Evolutionary conservation across 768 basidiomycete species (phyloP), one percentile per base, ranked within the genome.

Genomic region (Mycena floridula): DNA sequence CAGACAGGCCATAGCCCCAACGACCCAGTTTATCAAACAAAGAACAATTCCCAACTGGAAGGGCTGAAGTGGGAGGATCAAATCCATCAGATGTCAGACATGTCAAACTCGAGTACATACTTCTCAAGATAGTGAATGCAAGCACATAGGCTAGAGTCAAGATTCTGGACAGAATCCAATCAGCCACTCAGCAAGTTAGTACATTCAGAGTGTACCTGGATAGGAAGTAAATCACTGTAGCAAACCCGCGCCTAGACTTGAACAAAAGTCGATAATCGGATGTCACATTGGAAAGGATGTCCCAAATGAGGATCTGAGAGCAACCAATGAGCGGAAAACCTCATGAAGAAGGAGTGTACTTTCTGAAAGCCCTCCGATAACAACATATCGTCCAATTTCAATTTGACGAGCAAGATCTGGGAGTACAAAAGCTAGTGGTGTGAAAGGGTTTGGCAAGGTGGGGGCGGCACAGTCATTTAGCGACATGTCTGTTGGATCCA

Each of bases 341-440:
- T 26, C 12, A 15, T 9, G 16, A 6, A n/a, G 4, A 24, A 20
- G 16, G 20, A 20, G 4, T 15, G 30, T n/a, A 46, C 37, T n/a
- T 38, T 25, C 44, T 9, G 30, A 37, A 7, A 27, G 16, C 5
- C 35, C 25, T n/a, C 38, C 37, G 6, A 35, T 56, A 23, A 55
- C 50, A 18, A 65, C 48, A 46, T 64, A 63, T 7, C 52, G 50
- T 4, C 60, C 47, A 0, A 63, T 53, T 8, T 59, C 54, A 8
- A 55, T 27, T 41, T 66, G 55, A 43, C 51, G 51, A 6, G 60
- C 65, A 7, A 50, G 25, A 5, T 48, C 51, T 0, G 61, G 59
- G 16, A 56, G 36, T 7, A 66, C 49, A 40, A 58, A 62, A 7
- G 62, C 65, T 48, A 63, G 42, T 7, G 63, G 55, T 3, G 64